Evolutionary conservation across 129 eudicot species (phyloP).

Genomic region (Helianthus tuberosus): DNA sequence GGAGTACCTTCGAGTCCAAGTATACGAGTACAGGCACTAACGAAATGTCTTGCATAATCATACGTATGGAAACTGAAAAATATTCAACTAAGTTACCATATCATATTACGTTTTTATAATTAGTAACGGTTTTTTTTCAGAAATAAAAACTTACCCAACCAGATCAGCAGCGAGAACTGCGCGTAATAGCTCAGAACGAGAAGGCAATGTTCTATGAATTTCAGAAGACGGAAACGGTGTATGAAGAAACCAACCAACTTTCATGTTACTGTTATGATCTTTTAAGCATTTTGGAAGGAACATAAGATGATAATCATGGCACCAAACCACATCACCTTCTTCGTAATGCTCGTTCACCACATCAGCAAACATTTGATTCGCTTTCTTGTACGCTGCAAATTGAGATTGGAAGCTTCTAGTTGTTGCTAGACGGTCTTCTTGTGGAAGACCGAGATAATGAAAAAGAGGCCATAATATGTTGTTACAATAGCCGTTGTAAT

Average conservation of each 20-base stretch:
- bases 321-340: conserved; percentile 99
- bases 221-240: conserved; percentile 97
- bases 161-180: conserved; percentile 97
- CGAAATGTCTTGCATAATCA: conserved; percentile 98
- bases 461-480: conserved; percentile 96
- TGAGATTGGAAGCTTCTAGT: conserved; percentile 96
- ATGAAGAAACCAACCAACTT: conserved; percentile 98
- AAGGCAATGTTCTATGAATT: conserved; percentile 94
- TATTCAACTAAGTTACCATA: background rate
- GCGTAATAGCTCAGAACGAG: conserved; percentile 84
- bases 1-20: conserved; percentile 99
- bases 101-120: background rate
- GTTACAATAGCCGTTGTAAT: conserved; percentile 95
- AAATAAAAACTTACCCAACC: conserved; percentile 64
- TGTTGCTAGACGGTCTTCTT: conserved; percentile 91
- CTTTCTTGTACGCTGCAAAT: conserved; percentile 90
- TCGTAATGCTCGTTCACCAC: conserved; percentile 81
- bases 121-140: background rate
- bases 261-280: conserved; percentile 76
- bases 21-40: conserved; percentile 97
- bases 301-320: conserved; percentile 98
- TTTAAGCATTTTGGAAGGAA: conserved; percentile 88
- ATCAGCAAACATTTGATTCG: conserved; percentile 97
- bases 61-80: conserved; percentile 86
- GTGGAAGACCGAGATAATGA: conserved; percentile 96